Evolutionary conservation across 176 grass and related monocot genomes (phyloP), one percentile per base, ranked within the genome.

Genomic region (Alloteropsis semialata): DNA sequence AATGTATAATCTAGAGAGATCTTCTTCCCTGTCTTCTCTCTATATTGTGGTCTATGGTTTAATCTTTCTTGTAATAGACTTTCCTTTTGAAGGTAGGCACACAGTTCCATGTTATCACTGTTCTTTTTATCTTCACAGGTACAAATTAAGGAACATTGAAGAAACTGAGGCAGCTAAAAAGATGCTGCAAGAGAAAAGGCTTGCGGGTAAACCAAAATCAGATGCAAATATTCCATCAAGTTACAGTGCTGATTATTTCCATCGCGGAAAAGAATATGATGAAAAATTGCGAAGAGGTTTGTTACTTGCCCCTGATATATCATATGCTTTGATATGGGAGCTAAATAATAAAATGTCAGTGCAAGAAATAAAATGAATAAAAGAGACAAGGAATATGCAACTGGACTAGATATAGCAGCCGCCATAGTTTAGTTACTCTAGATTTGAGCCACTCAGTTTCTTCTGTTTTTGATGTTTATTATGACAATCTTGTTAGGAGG

Each of bases 131-230:
- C 80, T 30, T 74, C 82, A 44, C 79, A 98, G 96, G 84, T 98
- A 88, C 78, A 95, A 98, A 81, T 84, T 98, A 77, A 89, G 79
- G 82, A 98, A 98, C 63, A 98, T 98, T 28, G 96, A 98, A 90
- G 96, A 98, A 87, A 98, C 96, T 3, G 96, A 98, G 87, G 96
- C 89, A 25, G 96, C 96, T 45, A 98, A 98, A 84, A 98, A 93
- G 69, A 25, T 93, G 61, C 70, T 98, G 82, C 96, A 98, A 86
- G 96, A 98, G 85, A 98, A 92, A 89, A 91, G 96, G 37, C 87
- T 98, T 81, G 89, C 82, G 0, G 39, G 67, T 67, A 98, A 98
- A 89, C 65, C 87, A 75, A 98, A 98, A 92, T 84, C 96, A 68
- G 92, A 92, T 85, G 8, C 88, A 59, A 98, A 84, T 70, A 93